phyloP scores from a whole-genome alignment of 805 yeast genomes.

The Grigorovia yakushimaensis region DNA sequence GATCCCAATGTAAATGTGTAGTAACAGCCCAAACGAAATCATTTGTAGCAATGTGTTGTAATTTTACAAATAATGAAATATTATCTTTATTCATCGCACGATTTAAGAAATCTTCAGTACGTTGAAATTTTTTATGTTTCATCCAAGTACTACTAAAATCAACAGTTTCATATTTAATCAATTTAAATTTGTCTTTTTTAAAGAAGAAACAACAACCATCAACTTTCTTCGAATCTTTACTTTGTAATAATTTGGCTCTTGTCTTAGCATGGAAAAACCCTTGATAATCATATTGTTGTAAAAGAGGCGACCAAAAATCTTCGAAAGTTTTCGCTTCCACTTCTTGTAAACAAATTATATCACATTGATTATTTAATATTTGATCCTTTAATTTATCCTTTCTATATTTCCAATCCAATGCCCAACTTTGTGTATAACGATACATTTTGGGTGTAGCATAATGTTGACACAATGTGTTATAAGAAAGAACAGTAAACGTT shows the following conservation, averaged over 20 bases:
- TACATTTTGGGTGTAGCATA: slow-evolving; percentile 89
- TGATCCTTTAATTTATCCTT: slow-evolving; percentile 67
- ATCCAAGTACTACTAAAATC: slow-evolving; percentile 79
- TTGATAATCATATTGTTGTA: slow-evolving; percentile 66
- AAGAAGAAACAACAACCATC: slow-evolving; percentile 98
- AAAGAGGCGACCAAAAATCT: slow-evolving; percentile 73
- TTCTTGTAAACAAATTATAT: slow-evolving; percentile 87
- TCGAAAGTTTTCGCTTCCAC: slow-evolving; percentile 82
- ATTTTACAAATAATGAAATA: slow-evolving; percentile 66
- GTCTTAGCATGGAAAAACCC: slow-evolving; percentile 81
- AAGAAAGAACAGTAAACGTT: slow-evolving; percentile 69
- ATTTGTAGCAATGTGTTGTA: slow-evolving; percentile 66
- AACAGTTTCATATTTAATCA: slow-evolving; percentile 59
- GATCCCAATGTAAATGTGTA: slow-evolving; percentile 98
- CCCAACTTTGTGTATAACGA: slow-evolving; percentile 96
- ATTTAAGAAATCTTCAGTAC: slow-evolving; percentile 89
- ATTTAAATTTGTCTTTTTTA: slow-evolving; percentile 55
- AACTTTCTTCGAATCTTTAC: slow-evolving; percentile 73
- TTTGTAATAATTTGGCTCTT: slow-evolving; percentile 83
- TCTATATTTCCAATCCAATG: slow-evolving; percentile 87
- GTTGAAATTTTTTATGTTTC: slow-evolving; percentile 77
- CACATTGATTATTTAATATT: slow-evolving; percentile 53
- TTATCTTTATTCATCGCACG: slow-evolving; percentile 95
- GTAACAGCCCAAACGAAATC: slow-evolving; percentile 68
- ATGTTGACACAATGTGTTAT: slow-evolving; percentile 90